Evolutionary conservation across 768 basidiomycete genomes (phyloP).

Genomic region (Suillus lakei): DNA sequence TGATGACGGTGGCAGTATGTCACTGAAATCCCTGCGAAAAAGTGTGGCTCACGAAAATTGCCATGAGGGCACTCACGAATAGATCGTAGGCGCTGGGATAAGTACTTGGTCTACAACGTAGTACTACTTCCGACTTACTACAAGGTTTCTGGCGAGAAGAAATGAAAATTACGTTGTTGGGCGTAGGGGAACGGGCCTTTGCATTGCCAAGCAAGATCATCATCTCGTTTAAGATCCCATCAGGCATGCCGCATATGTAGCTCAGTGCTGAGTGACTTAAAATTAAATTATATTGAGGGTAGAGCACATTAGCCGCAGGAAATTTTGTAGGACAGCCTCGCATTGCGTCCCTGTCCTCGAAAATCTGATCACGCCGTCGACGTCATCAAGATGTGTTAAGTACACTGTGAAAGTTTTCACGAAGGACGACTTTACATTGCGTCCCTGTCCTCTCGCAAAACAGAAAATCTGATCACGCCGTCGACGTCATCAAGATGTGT

Average conservation of each 20-base stretch:
- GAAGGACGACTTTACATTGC: neutral
- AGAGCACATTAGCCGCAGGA: neutral
- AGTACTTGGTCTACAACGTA: too few relatives aligned
- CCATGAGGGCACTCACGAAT: neutral
- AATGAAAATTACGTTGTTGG: neutral
- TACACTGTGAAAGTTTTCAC: constrained; percentile 3
- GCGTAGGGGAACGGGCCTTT: too few relatives aligned
- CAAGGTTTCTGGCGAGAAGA: neutral
- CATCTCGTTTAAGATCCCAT: too few relatives aligned
- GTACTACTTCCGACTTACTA: neutral
- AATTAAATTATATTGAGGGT: neutral
- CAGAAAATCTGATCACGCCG: neutral
- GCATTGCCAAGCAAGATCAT: neutral
- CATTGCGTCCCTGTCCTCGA: neutral
- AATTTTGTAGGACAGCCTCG: neutral
- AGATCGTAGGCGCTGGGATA: neutral
- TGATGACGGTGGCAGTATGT: neutral
- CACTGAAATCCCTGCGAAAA: neutral
- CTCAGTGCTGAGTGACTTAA: neutral
- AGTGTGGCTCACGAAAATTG: neutral
- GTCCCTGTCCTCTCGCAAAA: too few relatives aligned
- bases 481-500: neutral
- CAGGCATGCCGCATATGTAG: neutral
- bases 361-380: neutral
- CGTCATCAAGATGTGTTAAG: neutral